A percentile compares a stretch with the other conserved stretches of the same genome.
These are phyloP conservation scores for Ophiosphaerella narmari DNA, from an alignment of 2,329 filamentous ascomycete genomes.

Conservation along the genomic window DNA sequence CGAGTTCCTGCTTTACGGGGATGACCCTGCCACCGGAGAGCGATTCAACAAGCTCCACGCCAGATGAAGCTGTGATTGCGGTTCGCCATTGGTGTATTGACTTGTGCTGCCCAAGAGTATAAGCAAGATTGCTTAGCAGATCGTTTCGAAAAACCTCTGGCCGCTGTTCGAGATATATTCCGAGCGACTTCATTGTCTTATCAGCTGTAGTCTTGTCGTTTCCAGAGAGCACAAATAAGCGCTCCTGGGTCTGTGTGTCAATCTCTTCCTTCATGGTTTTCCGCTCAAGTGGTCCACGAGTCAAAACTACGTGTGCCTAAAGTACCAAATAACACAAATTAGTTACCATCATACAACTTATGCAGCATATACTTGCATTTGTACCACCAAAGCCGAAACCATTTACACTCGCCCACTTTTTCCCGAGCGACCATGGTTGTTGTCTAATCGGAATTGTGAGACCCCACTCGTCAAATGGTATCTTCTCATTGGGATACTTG, in stretches of 20 bases:
- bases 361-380: conserved; percentile 15
- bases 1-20: conserved; percentile 25
- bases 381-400: conserved; percentile 54
- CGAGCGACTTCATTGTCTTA: conserved; percentile 25
- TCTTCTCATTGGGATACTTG: conserved; percentile 39
- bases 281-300: conserved; percentile 19
- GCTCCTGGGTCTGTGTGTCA: conserved; percentile 17
- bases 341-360: neutral
- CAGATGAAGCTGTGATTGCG: conserved; percentile 18
- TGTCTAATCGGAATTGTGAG: conserved; percentile 22
- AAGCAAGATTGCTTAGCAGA: conserved; percentile 30
- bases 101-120: conserved; percentile 29
- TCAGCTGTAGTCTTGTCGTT: conserved; percentile 23
- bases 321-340: neutral
- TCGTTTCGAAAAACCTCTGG: conserved; percentile 33
- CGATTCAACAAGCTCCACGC: conserved; percentile 18
- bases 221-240: conserved; percentile 25
- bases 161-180: conserved; percentile 30
- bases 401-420: conserved; percentile 51
- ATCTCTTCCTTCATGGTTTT: conserved; percentile 30
- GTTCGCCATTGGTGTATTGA: conserved; percentile 28
- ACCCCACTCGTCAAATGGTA: conserved; percentile 28
- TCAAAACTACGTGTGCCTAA: conserved; percentile 32
- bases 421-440: conserved; percentile 26
- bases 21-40: conserved; percentile 20